Conservation (phyloP, 768 basidiomycete species). For the Fomitopsis serialis region DNA sequence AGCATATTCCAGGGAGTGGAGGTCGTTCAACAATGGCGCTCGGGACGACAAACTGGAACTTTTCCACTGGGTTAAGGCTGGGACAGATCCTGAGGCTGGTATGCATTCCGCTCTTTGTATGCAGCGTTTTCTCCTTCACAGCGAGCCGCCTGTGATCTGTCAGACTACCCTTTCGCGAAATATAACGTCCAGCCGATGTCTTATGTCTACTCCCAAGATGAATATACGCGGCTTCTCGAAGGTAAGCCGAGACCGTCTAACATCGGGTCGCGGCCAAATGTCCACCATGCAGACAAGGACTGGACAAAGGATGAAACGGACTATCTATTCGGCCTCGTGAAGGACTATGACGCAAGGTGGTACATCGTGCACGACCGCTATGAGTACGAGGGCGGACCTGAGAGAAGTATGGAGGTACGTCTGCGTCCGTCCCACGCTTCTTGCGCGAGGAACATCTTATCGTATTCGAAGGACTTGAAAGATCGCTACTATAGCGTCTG, state of each 20-base stretch:
- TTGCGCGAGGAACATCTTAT: neutral
- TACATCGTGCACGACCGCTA: conserved; percentile 90
- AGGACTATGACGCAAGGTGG: conserved; percentile 85
- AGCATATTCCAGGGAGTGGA: conserved; percentile 58
- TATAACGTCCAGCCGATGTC: conserved; percentile 68
- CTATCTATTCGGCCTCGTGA: conserved; percentile 77
- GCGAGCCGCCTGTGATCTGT: neutral
- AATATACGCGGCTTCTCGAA: conserved; percentile 77
- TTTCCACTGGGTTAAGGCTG: conserved; percentile 77
- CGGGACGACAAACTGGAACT: conserved; percentile 65
- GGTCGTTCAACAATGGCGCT: conserved; percentile 67
- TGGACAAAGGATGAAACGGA: conserved; percentile 96
- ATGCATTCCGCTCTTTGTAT: conserved; percentile 24
- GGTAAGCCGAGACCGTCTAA: conserved; percentile 36
- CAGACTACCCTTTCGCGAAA: conserved; percentile 78
- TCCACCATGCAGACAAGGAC: conserved; percentile 48
- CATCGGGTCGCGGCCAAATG: neutral
- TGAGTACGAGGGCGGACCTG: conserved; percentile 52
- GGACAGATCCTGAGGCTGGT: conserved; percentile 52
- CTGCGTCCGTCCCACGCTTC: neutral
- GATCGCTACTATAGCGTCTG: conserved; percentile 92
- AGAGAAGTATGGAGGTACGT: conserved; percentile 67
- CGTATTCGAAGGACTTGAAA: conserved; percentile 70
- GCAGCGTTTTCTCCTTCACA: conserved; percentile 15
- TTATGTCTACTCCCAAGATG: conserved; percentile 78